These are phyloP conservation scores for Mucor mucedo DNA, from an alignment of 371 early-diverging fungal species.

Conservation along the genomic window DNA sequence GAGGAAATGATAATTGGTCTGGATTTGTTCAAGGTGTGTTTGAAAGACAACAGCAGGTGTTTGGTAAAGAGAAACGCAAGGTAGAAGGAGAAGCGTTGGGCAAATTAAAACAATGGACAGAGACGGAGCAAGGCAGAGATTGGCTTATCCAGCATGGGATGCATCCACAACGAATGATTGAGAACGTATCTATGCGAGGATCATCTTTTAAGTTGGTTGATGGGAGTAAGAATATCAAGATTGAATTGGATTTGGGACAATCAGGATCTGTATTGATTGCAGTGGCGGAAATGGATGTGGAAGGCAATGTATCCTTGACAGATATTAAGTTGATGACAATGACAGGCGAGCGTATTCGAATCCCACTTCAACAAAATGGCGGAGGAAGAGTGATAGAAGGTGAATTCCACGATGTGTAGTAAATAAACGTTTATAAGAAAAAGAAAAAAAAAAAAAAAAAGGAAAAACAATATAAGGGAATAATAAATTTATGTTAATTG, in stretches of 20 bases:
- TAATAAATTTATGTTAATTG: constrained; percentile 3
- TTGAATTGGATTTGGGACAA: constrained; percentile 26
- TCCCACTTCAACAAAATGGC: constrained; percentile 14
- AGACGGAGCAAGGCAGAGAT: constrained; percentile 7
- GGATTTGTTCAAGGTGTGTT: constrained; percentile 10
- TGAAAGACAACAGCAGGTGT: constrained; percentile 1
- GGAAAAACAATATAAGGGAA: background rate
- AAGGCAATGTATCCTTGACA: constrained; percentile 4
- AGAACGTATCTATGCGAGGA: constrained; percentile 19
- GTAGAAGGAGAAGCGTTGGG: constrained; percentile 23
- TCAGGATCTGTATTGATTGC: constrained; percentile 22
- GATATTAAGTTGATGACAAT: constrained; percentile 24
- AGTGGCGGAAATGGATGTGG: constrained; percentile 13
- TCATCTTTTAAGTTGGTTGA: constrained; percentile 8
- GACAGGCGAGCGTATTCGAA: constrained; percentile 9
- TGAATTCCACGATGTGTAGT: constrained; percentile 31
- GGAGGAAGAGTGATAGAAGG: constrained; percentile 34
- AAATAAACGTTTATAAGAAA: background rate
- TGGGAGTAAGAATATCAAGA: constrained; percentile 12
- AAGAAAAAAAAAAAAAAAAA: background rate
- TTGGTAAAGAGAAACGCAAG: constrained; percentile 14
- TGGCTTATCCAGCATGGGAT: constrained; percentile 20
- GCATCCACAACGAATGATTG: constrained; percentile 9
- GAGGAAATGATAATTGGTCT: constrained; percentile 10
- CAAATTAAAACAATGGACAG: constrained; percentile 19